Evolutionary conservation across 164 flowering plant species (phyloP).

Genomic region (Hamamelis virginiana): DNA sequence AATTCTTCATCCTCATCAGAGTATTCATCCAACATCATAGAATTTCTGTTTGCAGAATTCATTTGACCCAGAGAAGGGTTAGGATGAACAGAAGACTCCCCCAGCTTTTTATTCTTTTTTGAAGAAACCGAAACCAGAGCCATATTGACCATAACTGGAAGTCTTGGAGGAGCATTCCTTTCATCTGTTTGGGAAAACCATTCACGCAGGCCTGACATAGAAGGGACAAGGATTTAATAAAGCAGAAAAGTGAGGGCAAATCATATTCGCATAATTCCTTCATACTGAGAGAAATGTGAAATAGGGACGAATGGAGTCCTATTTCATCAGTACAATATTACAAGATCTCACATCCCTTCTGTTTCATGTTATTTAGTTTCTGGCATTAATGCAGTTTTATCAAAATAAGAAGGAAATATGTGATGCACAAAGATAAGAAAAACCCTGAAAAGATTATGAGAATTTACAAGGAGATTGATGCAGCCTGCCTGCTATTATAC

Average conservation of each 20-base stretch:
- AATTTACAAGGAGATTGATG: too few relatives aligned
- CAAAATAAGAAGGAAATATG: too few relatives aligned
- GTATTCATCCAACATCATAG: constrained; percentile 78
- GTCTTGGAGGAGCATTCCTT: constrained; percentile 68
- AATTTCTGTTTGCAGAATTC: constrained; percentile 59
- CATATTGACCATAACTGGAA: constrained; percentile 96
- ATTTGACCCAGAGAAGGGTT: constrained; percentile 54
- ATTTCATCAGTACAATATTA: too few relatives aligned
- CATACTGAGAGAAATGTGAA: background rate
- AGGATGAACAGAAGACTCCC: constrained; percentile 42
- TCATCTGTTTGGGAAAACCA: constrained; percentile 97
- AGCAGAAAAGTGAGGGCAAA: background rate
- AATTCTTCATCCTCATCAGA: constrained; percentile 96
- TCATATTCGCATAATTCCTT: background rate
- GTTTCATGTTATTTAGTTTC: background rate
- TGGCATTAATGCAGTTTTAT: too few relatives aligned
- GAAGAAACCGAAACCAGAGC: constrained; percentile 60
- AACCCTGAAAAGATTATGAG: too few relatives aligned
- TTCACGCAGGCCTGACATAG: constrained; percentile 80
- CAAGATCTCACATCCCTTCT: background rate
- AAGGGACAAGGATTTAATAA: constrained; percentile 8
- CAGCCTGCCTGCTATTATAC: too few relatives aligned
- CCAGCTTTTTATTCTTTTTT: constrained; percentile 46
- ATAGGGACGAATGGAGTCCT: too few relatives aligned
- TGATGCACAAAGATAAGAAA: too few relatives aligned